These are phyloP conservation scores for Phallus indusiatus DNA, from an alignment of 768 basidiomycete genomes.

Conservation along the genomic window DNA sequence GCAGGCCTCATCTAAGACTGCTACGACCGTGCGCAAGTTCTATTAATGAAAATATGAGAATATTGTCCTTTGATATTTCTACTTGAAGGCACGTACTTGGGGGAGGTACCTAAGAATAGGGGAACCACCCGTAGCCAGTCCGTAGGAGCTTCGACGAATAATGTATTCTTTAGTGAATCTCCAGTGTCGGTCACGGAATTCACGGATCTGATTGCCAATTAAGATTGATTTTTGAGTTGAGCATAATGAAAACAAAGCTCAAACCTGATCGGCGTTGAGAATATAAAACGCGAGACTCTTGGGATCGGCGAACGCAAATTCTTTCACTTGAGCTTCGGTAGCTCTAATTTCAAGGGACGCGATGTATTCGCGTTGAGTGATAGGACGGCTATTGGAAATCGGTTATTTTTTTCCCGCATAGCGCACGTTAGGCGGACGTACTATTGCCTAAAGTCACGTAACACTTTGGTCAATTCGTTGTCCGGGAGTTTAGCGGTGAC, in stretches of 20 bases:
- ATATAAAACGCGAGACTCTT: constrained; percentile 17
- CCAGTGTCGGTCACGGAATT: constrained; percentile 26
- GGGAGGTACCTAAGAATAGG: constrained; percentile 14
- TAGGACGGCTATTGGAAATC: constrained; percentile 13
- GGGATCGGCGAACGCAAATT: constrained; percentile 16
- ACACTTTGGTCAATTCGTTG: constrained; percentile 21
- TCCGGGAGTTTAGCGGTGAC: constrained; percentile 16
- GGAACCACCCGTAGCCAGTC: constrained; percentile 22
- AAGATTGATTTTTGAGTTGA: not conserved
- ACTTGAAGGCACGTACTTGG: not conserved
- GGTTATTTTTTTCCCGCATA: not conserved
- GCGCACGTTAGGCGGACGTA: not conserved
- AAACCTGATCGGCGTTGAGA: constrained; percentile 15
- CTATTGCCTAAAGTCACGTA: constrained; percentile 24
- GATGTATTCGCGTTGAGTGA: constrained; percentile 21
- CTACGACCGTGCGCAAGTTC: constrained; percentile 3
- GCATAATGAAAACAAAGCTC: not conserved
- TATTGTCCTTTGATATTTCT: not conserved
- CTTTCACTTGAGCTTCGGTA: constrained; percentile 11
- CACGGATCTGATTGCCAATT: constrained; percentile 15
- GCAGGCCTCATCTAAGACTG: constrained; percentile 5
- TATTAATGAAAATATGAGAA: not conserved
- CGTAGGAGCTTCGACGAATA: constrained; percentile 18
- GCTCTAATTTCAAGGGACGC: constrained; percentile 18
- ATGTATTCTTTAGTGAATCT: constrained; percentile 26